Conservation (phyloP, 805 yeast genomes). For the Candida peoriensis region DNA sequence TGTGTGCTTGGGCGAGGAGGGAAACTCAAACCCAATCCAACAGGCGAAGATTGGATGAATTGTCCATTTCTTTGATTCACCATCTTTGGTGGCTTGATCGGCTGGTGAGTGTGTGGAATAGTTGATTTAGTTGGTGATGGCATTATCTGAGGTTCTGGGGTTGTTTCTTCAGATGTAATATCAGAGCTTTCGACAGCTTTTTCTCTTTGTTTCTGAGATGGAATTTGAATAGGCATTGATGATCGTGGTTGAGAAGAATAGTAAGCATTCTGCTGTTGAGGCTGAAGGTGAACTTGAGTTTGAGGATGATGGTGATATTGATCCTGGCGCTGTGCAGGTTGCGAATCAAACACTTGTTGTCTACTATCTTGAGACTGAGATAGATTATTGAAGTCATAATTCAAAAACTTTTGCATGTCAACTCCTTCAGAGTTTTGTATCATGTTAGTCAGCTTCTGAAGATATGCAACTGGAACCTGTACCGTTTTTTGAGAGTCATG, state of each 20-base stretch:
- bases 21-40: neutral
- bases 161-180: neutral
- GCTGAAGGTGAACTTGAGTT: neutral
- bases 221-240: neutral
- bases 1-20: neutral
- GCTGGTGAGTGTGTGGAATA: neutral
- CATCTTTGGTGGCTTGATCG: neutral
- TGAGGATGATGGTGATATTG: neutral
- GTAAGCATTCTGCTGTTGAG: neutral
- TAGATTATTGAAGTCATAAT: slow-evolving; percentile 12
- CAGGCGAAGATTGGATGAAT: neutral
- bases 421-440: slow-evolving; percentile 19
- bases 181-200: too few species aligned
- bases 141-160: neutral
- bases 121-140: neutral
- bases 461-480: slow-evolving; percentile 23
- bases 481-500: slow-evolving; percentile 15
- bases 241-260: slow-evolving; percentile 1
- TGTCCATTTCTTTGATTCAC: neutral
- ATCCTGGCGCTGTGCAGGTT: neutral
- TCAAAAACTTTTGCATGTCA: slow-evolving; percentile 17
- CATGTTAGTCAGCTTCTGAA: slow-evolving; percentile 20
- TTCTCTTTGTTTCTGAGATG: too few species aligned
- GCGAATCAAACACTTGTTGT: neutral
- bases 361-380: neutral